phyloP scores from a whole-genome alignment of 805 yeast genomes.

The Starmerella asiatica region DNA sequence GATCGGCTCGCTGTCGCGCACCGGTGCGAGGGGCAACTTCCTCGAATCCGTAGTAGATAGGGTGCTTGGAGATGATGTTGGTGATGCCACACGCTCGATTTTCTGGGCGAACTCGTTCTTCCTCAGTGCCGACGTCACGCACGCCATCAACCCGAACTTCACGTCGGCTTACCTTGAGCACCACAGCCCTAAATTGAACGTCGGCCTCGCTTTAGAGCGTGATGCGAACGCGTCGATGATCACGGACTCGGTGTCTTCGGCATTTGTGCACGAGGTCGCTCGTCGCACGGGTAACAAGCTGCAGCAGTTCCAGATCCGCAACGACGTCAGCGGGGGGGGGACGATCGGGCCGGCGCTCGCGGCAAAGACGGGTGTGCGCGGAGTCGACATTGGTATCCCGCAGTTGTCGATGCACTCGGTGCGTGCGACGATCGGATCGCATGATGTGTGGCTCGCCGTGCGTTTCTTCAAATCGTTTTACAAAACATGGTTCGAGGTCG shows the following conservation, averaged over 20 bases:
- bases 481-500: slow-evolving; percentile 48
- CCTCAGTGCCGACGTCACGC: slow-evolving; percentile 74
- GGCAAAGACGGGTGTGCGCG: slow-evolving; percentile 31
- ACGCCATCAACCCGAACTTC: slow-evolving; percentile 64
- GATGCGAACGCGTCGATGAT: slow-evolving; percentile 79
- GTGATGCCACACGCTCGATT: slow-evolving; percentile 29
- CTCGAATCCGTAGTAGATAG: slow-evolving; percentile 53
- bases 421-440: slow-evolving; percentile 65
- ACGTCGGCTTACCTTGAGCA: slow-evolving; percentile 48
- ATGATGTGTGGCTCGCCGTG: slow-evolving; percentile 62
- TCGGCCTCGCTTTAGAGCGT: slow-evolving; percentile 53
- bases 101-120: slow-evolving; percentile 63
- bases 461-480: slow-evolving; percentile 61
- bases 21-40: slow-evolving; percentile 70
- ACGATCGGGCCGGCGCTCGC: slow-evolving; percentile 60
- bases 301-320: slow-evolving; percentile 70
- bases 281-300: slow-evolving; percentile 46
- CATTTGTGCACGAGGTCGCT: slow-evolving; percentile 59
- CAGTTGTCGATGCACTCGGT: slow-evolving; percentile 80
- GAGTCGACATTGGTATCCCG: slow-evolving; percentile 70
- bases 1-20: slow-evolving; percentile 66
- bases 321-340: slow-evolving; percentile 76
- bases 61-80: slow-evolving; percentile 23
- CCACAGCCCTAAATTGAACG: slow-evolving; percentile 70
- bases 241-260: slow-evolving; percentile 61